Evolutionary conservation across 2,329 filamentous ascomycete genomes (phyloP), one percentile per base, ranked within the genome.

Genomic region (Colletotrichum sp.): DNA sequence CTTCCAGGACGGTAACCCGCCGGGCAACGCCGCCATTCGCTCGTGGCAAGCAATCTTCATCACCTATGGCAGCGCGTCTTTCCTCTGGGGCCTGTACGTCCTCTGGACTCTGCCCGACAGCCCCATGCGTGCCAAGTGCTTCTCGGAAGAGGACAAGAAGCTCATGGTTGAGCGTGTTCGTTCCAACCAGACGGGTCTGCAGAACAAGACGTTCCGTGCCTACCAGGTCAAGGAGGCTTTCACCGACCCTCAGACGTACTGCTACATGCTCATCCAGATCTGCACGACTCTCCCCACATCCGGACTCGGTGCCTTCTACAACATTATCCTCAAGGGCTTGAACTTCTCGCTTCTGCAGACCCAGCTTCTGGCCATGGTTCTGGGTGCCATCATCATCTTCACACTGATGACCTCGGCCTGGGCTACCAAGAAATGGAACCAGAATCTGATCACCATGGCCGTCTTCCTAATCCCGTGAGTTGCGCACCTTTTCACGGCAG

Each of bases 21-120:
- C 64, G 39, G 68, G 81, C 15, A 80, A 80, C 32, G 79, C 81
- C 18, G 68, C 68, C 15, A 79, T 85, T 26, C 79, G 80, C 8
- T 84, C 83, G 28, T 87, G 86, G 85, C 85, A 87, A 69, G 83
- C 86, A 8, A 81, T 87, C 16, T 88, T 88, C 78, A 79, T 88
- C 4, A 81, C 87, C 12, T 82, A 87, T 18, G 87, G 87, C 2
- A 77, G 81, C 5, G 76, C 82, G 2, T 87, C 84, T 2, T 81
- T 80, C 21, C 71, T 80, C 3, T 85, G 81, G 81, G 84, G 83
- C 28, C 69, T 82, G 30, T 81, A 85, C 24, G 82, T 87, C 66
- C 82, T 82, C 16, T 82, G 82, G 76, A 84, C 81, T 74, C 83
- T 92, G n/a, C 88, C 89, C 0, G 82, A 83, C 55, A 80, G 78